phyloP scores from a whole-genome alignment of 805 yeast genomes.

The Teunomyces stri region DNA sequence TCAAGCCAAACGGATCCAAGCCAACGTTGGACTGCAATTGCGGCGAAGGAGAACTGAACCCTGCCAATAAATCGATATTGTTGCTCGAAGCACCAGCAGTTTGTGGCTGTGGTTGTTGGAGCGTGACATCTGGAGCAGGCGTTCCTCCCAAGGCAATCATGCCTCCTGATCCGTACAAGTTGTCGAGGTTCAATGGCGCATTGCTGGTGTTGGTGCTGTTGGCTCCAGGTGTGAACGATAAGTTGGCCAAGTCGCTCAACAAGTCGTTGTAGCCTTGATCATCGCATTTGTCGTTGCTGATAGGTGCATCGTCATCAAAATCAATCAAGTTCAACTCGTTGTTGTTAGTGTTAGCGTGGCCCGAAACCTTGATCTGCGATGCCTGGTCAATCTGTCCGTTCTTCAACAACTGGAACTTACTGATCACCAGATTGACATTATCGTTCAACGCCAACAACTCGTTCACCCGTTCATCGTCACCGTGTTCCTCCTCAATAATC shows the following conservation, averaged over 20 bases:
- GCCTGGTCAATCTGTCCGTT: slow-evolving; percentile 51
- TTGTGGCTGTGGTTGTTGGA: slow-evolving; percentile 19
- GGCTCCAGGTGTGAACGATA: slow-evolving; percentile 48
- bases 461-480: slow-evolving; percentile 60
- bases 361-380: slow-evolving; percentile 36
- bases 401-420: slow-evolving; percentile 64
- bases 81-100: slow-evolving; percentile 4
- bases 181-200: slow-evolving; percentile 26
- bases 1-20: slow-evolving; percentile 42
- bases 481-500: slow-evolving; percentile 78
- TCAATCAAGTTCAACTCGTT: slow-evolving; percentile 40
- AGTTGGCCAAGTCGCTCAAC: slow-evolving; percentile 65
- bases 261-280: slow-evolving; percentile 60
- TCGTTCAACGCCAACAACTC: slow-evolving; percentile 72
- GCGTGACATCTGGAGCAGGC: slow-evolving; percentile 4
- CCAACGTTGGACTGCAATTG: slow-evolving; percentile 30
- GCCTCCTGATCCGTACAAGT: slow-evolving; percentile 54
- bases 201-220: slow-evolving; percentile 9
- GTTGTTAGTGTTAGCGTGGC: slow-evolving; percentile 17
- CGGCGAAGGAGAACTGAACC: slow-evolving; percentile 42
- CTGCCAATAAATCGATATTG: slow-evolving; percentile 31
- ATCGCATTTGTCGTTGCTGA: slow-evolving; percentile 30
- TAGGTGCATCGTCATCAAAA: slow-evolving; percentile 42
- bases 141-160: slow-evolving; percentile 37
- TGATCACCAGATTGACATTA: slow-evolving; percentile 63